Evolutionary conservation across 345 rosid species (phyloP), one percentile per base, ranked within the genome.

Genomic region (Gossypium bickii): DNA sequence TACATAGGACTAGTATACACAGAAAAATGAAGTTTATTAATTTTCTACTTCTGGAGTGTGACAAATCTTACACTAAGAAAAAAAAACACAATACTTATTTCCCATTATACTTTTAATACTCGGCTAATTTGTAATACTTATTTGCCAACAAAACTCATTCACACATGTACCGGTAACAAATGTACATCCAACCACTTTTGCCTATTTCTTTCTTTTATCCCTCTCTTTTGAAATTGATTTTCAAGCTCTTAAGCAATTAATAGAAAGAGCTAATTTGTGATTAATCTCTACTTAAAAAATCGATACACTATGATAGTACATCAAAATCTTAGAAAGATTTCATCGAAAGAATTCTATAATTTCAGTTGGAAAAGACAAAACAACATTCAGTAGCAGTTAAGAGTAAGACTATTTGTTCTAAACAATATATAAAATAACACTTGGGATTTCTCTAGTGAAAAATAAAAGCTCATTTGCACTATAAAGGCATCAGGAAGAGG

Each of bases 401-500:
- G 27, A 25, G 27, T 25, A 25, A 47, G 15, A 67, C 38, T 67
- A 25, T 13, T 12, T 67, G 72, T 13, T 5, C 57, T 16, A 24
- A 15, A 24, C 18, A 15, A 58, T 20, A 44, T 25, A 41, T 9
- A 20, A 20, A 20, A 20, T 20, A 20, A 20, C 20, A 20, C 20
- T 20, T 20, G 20, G 0, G 20, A 20, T 20, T 20, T 20, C 20
- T 20, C 20, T 20, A 20, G 20, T 20, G 20, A 0, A 20, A 20
- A 20, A 20, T 20, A 12, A 17, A 57, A 74, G 20, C 86, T 71
- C 69, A 93, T 98, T 93, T 93, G 97, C 81, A 93, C 98, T 61
- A 93, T 80, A 81, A 93, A 91, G 72, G 90, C 76, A 81, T 95
- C 97, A 63, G 97, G 94, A 16, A 89, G 73, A 51, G 92, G 86